Evolutionary conservation across 2,329 filamentous ascomycete genomes (phyloP), one percentile per base, ranked within the genome.

Genomic region (Aphanoascus verrucosus): DNA sequence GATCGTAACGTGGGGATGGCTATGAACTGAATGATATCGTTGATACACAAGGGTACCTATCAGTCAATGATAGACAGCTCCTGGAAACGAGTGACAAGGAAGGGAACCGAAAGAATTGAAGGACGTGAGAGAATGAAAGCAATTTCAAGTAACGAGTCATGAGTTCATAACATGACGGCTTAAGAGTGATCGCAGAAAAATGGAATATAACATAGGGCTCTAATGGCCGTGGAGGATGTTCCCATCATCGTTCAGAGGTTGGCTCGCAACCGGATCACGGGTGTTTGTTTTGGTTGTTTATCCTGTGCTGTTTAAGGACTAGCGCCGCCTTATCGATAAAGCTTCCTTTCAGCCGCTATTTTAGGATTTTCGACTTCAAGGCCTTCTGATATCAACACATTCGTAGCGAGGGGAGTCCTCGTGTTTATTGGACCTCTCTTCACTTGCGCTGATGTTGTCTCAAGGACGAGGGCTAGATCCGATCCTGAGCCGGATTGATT

Each of bases 321-420:
- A 70, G 69, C 57, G 62, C 55, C 48, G 41, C 31, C 50, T 46
- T 71, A 71, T 71, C 68, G 68, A 70, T 70, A 71, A 70, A 67
- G 49, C 48, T 56, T 20, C 32, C 44, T 28, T 34, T 31, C 20
- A 7, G 32, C 32, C 23, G n/a, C 23, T 32, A 44, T 12, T 23
- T 23, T 23, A 44, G 5, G 11, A 12, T 11, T 28, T 23, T 44
- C 15, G 2, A n/a, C 15, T 5, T 11, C 11, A 8, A n/a, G 2
- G 1, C 5, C n/a, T 19, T 47, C 15, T 34, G 19, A 9, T 45
- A 12, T 47, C 19, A 11, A 28, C 23, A 3, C 23, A 28, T 28
- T 28, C 7, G 3, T 7, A 28, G 23, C 7, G 23, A 28, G 23
- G 23, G 23, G 23, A 28, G 23, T 28, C 23, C 23, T 28, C 23